A percentile compares a stretch with the other conserved stretches of the same genome.
Conservation (phyloP, 73 alveolate species). For the Paramecium bursaria region DNA sequence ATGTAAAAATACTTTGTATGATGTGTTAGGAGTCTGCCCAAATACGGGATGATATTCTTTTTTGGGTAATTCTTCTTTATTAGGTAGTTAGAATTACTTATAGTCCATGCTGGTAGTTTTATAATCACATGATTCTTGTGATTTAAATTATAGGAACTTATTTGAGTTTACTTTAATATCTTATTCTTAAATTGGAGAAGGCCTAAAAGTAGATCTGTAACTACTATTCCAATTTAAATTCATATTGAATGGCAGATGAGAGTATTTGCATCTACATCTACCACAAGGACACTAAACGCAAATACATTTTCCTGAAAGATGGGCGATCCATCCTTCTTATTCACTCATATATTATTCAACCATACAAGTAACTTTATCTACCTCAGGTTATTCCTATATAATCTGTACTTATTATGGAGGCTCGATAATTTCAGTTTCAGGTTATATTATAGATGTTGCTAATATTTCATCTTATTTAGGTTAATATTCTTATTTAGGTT, state of each 20-base stretch:
- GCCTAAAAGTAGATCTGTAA: not conserved
- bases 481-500: too few relatives aligned
- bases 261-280: slow-evolving; percentile 37
- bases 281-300: slow-evolving; percentile 49
- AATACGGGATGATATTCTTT: not conserved
- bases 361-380: too few relatives aligned
- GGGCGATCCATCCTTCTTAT: slow-evolving; percentile 1
- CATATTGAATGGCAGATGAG: slow-evolving; percentile 5
- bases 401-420: too few relatives aligned
- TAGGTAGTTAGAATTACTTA: not conserved
- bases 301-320: slow-evolving; percentile 50
- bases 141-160: not conserved
- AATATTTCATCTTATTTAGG: too few relatives aligned
- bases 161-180: slow-evolving; percentile 8
- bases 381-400: too few relatives aligned
- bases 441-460: too few relatives aligned
- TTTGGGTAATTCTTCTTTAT: not conserved
- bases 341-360: slow-evolving; percentile 29
- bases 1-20: slow-evolving; percentile 8
- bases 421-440: too few relatives aligned
- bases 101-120: slow-evolving; percentile 31
- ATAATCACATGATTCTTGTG: slow-evolving; percentile 6
- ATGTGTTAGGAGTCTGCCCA: slow-evolving; percentile 52
- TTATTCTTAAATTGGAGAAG: not conserved
- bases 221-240: not conserved